Base-by-base conservation (phyloP, 768 basidiomycete species). In the Coprinopsis sp. region DNA sequence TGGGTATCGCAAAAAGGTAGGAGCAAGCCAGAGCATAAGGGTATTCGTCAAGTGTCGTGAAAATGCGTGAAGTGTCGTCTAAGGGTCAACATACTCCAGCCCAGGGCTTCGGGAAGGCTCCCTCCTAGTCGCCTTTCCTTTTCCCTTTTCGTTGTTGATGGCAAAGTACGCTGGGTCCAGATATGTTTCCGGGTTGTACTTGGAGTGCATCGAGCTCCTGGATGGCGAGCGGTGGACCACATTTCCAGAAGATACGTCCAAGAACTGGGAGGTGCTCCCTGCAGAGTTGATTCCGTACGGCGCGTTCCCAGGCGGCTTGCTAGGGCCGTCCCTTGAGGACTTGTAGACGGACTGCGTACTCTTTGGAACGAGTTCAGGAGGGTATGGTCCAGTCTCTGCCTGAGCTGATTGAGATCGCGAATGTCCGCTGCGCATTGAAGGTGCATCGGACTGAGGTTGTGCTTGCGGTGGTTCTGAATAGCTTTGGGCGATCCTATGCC, bases 121-220 rank as follows among this genome's bases (percentile, higher is more conserved):
- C 25, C n/a, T 8, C 30, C 30, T 31, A 31, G 8, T 31, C 8
- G 30, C 10, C 8, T n/a, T 31, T 31, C 30, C 10, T 8, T 31
- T 31, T n/a, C 10, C 10, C 8, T 31, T 31, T 18, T 24, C 27
- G 25, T 19, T 18, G 14, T 28, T 5, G 14, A 33, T n/a, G 19
- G 29, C 38, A 37, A 38, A 54, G 8, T 46, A 44, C 5, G 54
- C 54, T 31, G 51, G 51, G 33, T 55, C 54, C 21, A 47, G 23
- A 44, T 55, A 55, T 13, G 23, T 47, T n/a, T 16, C 30, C 16
- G 54, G 36, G 21, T 55, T 46, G 38, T 47, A 51, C 8, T 45
- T 49, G n/a, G 51, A 52, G 28, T 49, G 45, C 51, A 55, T 37
- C 30, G 54, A 55, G n/a, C 30, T 33, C 8, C 31, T 37, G 10